Evolutionary conservation across 495 filamentous ascomycete genomes (phyloP).

Genomic region (Haplographium delicatum): DNA sequence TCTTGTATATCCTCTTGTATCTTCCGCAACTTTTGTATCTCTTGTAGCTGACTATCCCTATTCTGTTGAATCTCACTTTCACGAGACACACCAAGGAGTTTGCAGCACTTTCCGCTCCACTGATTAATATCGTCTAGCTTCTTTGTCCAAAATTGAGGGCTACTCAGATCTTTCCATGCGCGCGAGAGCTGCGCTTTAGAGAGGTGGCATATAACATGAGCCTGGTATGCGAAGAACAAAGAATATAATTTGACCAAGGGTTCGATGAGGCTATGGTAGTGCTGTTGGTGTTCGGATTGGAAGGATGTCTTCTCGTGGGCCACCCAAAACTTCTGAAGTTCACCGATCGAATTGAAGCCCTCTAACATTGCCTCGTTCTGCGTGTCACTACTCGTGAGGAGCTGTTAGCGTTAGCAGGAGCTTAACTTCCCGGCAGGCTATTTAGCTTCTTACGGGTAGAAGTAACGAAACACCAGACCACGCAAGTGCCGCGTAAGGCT

Average conservation of each 20-base stretch:
- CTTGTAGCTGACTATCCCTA: conserved; percentile 13
- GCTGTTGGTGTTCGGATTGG: conserved; percentile 4
- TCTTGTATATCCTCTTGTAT: conserved; percentile 16
- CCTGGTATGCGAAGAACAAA: conserved; percentile 32
- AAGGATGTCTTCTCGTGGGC: conserved; percentile 23
- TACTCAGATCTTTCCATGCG: conserved; percentile 24
- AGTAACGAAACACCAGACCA: conserved; percentile 31
- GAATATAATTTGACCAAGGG: conserved; percentile 27
- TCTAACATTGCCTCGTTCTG: conserved; percentile 25
- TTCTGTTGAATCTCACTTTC: conserved; percentile 13
- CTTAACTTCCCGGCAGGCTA: not conserved
- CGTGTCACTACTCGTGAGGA: conserved; percentile 22
- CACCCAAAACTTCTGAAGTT: conserved; percentile 23
- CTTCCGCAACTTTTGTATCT: conserved; percentile 20
- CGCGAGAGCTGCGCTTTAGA: conserved; percentile 26
- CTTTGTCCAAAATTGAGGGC: conserved; percentile 18
- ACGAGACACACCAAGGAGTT: conserved; percentile 3
- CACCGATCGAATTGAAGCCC: conserved; percentile 19
- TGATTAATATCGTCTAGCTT: conserved; percentile 20
- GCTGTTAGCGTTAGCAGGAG: conserved; percentile 14
- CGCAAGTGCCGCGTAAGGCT: conserved; percentile 31
- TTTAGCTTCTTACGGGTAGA: conserved; percentile 24
- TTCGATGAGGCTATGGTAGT: conserved; percentile 9
- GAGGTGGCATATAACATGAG: conserved; percentile 29
- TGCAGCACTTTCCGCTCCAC: conserved; percentile 13